phyloP scores from a whole-genome alignment of 129 eudicot genomes.

The Heracleum sosnowskyi region DNA sequence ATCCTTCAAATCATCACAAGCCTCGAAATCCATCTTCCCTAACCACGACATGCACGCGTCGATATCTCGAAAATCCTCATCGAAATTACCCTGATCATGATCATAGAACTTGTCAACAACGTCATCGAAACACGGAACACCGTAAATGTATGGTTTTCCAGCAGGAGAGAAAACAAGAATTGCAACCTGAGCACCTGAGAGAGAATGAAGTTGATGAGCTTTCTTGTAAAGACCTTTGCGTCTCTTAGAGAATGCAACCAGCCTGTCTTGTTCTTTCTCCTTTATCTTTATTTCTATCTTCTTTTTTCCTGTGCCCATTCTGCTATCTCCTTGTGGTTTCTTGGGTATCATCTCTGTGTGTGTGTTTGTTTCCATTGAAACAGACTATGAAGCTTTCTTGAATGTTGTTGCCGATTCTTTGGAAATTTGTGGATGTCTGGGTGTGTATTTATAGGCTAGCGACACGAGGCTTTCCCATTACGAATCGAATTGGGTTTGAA shows the following conservation, averaged over 20 bases:
- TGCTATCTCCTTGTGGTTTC: not conserved
- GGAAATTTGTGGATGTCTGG: no score
- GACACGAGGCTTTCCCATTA: not conserved
- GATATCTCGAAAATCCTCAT: not conserved
- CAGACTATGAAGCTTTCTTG: no score
- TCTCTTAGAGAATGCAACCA: constrained; percentile 9
- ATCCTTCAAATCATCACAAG: not conserved
- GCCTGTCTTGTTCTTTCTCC: not conserved
- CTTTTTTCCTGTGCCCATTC: constrained; percentile 14
- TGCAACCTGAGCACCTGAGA: not conserved
- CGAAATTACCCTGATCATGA: not conserved
- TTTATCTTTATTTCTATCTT: constrained; percentile 13
- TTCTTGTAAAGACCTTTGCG: constrained; percentile 12
- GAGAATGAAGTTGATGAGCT: constrained; percentile 3
- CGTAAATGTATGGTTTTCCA: not conserved
- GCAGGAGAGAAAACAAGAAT: constrained; percentile 10
- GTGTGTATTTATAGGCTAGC: not conserved
- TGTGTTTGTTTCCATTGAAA: no score
- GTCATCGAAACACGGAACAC: not conserved
- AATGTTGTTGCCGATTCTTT: not conserved
- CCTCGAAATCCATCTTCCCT: not conserved
- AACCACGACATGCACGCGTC: not conserved
- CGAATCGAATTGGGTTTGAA: not conserved
- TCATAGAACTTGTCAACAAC: not conserved
- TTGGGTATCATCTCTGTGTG: no score